Base-by-base conservation (phyloP, 805 yeast species). In the Suhomyces kilbournensis region DNA sequence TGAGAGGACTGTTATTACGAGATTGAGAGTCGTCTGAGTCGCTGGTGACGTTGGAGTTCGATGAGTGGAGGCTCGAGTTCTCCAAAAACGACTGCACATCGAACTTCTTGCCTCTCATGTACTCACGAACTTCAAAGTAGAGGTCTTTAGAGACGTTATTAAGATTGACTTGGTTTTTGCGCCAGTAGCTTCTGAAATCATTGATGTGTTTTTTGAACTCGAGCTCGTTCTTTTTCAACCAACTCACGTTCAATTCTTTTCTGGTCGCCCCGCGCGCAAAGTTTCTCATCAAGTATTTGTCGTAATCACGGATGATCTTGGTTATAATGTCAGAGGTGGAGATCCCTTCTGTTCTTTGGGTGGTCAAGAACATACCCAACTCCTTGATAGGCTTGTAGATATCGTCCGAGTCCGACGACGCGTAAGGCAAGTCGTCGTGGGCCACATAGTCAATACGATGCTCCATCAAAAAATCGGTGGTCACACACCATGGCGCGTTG, bases 231-330 rank as follows among this genome's bases (percentile, higher is more conserved):
- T 94, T 94, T 74, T 94, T 94, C 61, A 94, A 78, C 99, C 99
- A 94, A 28, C 96, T 88, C 19, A 94, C 98, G 65, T 94, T 94
- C 63, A 94, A 81, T 64, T 94, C 99, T 68, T 94, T 90, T 65
- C 99, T 81, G 2, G 97, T 88, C 9, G 97, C 98, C 46, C 99
- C 99, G 59, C 99, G 82, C 14, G 97, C 97, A 71, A 94, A 93
- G 74, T 94, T 94, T 67, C 99, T 84, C 94, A 93, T 87, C 69
- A 94, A 76, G 70, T 94, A 94, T 73, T 92, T 90, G 75, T 94
- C 99, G 72, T 94, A 94, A 72, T 94, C 98, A 61, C 94, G 82
- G 61, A 94, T 92, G 61, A 94, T 90, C 66, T 88, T 90, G 56
- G 98, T 93, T 64, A 94, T 94, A 59, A 94, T 93, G 68, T 93